Base-by-base conservation (phyloP, 192 early-diverging fungal species). In the Coemansia sp. region DNA sequence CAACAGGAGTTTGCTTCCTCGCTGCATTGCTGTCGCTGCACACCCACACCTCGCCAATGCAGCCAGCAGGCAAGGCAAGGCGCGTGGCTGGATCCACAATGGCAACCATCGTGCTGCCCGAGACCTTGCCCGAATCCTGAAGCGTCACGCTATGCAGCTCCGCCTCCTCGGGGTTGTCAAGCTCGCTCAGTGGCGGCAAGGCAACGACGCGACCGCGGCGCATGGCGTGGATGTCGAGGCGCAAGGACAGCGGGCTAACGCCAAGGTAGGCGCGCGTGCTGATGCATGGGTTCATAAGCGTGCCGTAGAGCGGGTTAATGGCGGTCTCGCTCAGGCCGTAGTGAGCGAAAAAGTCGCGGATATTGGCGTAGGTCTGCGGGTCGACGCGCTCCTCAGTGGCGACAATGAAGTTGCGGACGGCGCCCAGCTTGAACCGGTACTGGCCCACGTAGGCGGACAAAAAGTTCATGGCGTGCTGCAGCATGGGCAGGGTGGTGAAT, bases 31-130 rank as follows among this genome's bases (percentile, higher is more conserved):
- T 79, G 47, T 52, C 66, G 57, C 78, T 85, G 60, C 79, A 87
- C 13, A 95, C 92, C 92, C 92, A 95, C 13, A 95, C 93, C 78
- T 94, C 93, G 43, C 93, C 93, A 57, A 94, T 79, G 47, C 86
- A 83, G 38, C 91, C 87, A 4, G 85, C 85, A 6, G 85, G 72
- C 65, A 91, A 88, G 8, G 92, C 77, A n/a, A 69, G 79, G 10
- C 84, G 83, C 12, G 92, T 92, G 57, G 84, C 83, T 1, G 93
- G 91, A 55, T 95, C 86, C 31, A 95, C 90, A 58, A 95, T 93
- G 25, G 91, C 93, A 28, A 93, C 85, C 76, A 91, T 88, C 0
- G 93, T 92, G 63, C 88, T 89, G 52, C 87, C 89, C 6, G 88
- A 81, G 1, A 92, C 85, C 85, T 89, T 91, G 58, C 90, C 90